Evolutionary conservation across 768 basidiomycete genomes (phyloP).

Genomic region (Hygrophorus russula): DNA sequence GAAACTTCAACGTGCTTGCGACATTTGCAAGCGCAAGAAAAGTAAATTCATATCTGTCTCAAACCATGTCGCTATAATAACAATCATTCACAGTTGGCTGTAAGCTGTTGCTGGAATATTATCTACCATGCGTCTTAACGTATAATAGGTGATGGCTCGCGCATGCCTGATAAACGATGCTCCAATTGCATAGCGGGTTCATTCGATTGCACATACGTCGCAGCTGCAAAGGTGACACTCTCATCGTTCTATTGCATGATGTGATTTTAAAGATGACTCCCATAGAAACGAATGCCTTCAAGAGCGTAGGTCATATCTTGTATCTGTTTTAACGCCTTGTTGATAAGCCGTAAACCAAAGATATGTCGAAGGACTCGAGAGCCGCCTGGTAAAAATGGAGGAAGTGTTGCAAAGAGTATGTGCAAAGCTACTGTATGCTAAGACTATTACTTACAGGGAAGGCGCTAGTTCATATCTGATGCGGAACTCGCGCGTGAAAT

Average conservation of each 20-base stretch:
- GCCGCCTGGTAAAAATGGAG: conserved; percentile 3
- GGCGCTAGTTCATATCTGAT: not conserved
- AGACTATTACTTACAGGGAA: not conserved
- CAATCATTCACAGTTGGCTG: conserved; percentile 27
- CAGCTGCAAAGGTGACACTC: conserved; percentile 49
- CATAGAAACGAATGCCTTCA: not conserved
- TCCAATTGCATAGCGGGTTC: conserved; percentile 50
- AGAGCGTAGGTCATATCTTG: not conserved
- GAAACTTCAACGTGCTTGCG: conserved; percentile 59
- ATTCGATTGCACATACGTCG: conserved; percentile 54
- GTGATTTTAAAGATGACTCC: not conserved
- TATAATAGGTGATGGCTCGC: conserved; percentile 17
- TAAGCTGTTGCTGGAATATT: conserved; percentile 13
- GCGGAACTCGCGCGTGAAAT: not conserved
- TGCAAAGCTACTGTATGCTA: not conserved
- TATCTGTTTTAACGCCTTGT: not conserved
- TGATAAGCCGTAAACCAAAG: not conserved
- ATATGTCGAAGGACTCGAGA: conserved; percentile 4
- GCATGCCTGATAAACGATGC: conserved; percentile 48
- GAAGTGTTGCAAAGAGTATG: conserved; percentile 1
- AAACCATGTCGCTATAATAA: not conserved
- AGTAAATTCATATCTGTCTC: conserved; percentile 24
- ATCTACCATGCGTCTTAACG: not conserved
- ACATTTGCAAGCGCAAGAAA: conserved; percentile 65
- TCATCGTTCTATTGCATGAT: not conserved